Conservation (phyloP, 805 yeast genomes). For the Metschnikowia anglica region DNA sequence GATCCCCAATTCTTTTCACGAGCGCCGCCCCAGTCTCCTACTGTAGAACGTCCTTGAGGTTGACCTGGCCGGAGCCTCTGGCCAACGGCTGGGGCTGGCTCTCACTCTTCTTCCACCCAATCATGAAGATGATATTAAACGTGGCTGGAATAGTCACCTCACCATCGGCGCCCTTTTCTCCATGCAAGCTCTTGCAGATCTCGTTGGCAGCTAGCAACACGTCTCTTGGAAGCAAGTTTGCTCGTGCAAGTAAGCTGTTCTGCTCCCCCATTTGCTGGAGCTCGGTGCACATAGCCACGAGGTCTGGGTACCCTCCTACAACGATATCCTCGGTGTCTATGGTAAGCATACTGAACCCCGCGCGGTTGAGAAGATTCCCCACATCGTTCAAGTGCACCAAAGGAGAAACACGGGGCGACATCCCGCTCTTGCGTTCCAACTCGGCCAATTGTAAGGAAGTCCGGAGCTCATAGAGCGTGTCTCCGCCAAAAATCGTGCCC, state of each 20-base stretch:
- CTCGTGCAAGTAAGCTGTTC: slow-evolving; percentile 60
- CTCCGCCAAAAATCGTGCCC: slow-evolving; percentile 82
- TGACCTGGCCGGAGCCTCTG: slow-evolving; percentile 70
- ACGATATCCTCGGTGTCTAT: slow-evolving; percentile 82
- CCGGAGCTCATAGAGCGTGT: slow-evolving; percentile 78
- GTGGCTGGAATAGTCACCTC: slow-evolving; percentile 68
- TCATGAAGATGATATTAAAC: slow-evolving; percentile 74
- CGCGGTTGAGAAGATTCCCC: slow-evolving; percentile 68
- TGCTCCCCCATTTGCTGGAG: slow-evolving; percentile 83
- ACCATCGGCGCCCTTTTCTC: slow-evolving; percentile 52
- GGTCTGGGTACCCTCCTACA: slow-evolving; percentile 72
- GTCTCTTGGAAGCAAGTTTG: slow-evolving; percentile 48
- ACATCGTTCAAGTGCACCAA: slow-evolving; percentile 75
- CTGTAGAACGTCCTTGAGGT: slow-evolving; percentile 59
- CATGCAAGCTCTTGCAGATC: slow-evolving; percentile 70
- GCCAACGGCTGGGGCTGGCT: slow-evolving; percentile 69
- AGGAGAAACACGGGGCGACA: slow-evolving; percentile 80
- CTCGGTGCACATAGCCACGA: slow-evolving; percentile 65
- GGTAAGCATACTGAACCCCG: slow-evolving; percentile 77
- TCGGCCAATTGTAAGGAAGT: slow-evolving; percentile 82
- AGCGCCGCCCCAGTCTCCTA: too few species aligned
- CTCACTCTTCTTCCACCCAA: slow-evolving; percentile 82
- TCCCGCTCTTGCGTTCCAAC: slow-evolving; percentile 73
- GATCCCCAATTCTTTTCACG: too few species aligned
- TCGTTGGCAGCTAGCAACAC: slow-evolving; percentile 73